Base-by-base conservation (phyloP, 768 basidiomycete genomes). In the Leccinum arenicola region DNA sequence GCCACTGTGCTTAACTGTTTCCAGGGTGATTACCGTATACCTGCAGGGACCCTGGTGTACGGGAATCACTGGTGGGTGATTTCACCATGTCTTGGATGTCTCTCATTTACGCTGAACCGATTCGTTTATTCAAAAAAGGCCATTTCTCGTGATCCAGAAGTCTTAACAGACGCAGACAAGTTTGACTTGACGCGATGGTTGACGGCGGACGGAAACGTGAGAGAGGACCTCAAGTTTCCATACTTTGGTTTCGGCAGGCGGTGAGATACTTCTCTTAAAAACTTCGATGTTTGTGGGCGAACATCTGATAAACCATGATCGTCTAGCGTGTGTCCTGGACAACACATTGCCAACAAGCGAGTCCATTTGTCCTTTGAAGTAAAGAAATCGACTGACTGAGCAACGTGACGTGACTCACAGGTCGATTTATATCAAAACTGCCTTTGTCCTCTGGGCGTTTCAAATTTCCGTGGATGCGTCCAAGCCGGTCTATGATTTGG, bases 401-500 rank as follows among this genome's bases (percentile, higher is more conserved):
- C 19, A 48, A 21, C 21, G 4, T 31, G 31, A 21, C 19, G n/a
- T 33, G 31, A 33, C 4, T 80, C 1, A 48, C 9, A 23, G 47
- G 47, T 23, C 47, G 14, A 48, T 48, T 48, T 48, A 23, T 14
- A 48, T 48, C 47, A 48, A 48, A 5, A 48, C 81, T 0, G 79
- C 83, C 1, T 74, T 86, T n/a, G 67, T 82, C 4, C 76, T 85
- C 12, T 88, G 85, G 84, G 78, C 83, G 0, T 88, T 87, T 72
- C 75, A 65, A 0, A 73, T 88, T 40, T 73, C 70, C 2, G 59
- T 76, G 11, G 82, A 85, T 60, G 75, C 77, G 0, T 62, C 70
- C 7, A 69, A 74, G 8, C 82, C 83, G 0, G 83, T 85, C 49
- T 80, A 89, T 64, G 78, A 80, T 10, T 69, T 82, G 53, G 82